Evolutionary conservation across 2,329 filamentous ascomycete species (phyloP), one percentile per base, ranked within the genome.

Genomic region (Alternaria solani): DNA sequence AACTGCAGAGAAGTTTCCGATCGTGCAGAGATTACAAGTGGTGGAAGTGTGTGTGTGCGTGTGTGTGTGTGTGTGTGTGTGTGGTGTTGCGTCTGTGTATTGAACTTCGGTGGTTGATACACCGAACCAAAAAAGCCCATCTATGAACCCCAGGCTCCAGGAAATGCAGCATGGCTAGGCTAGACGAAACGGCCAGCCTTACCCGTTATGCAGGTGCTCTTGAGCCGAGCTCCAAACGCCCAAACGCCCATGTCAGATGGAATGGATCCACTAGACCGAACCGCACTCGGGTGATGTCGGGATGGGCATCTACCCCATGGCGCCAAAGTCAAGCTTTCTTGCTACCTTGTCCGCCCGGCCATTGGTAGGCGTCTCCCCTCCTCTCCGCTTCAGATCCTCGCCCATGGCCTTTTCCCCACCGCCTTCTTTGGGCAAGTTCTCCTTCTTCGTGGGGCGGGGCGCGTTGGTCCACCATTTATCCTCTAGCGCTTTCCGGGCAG

Each of bases 401-500:
- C 87, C 93, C 81, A 95, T 87, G 78, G 91, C 91, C 70, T 91
- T 88, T 60, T 89, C 83, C 1, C 71, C 75, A 11, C 89, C 91
- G 0, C 88, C 90, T 5, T 86, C 85, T 76, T 94, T 95, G 65
- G 95, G 95, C 52, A 99, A 82, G 71, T 95, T 88, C 73, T 92
- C 87, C 71, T 93, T 93, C 62, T 86, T 86, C 2, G 93, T 96
- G 2, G 95, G 94, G 68, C 88, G 88, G 0, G 95, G 95, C 36
- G 95, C 90, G 25, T 86, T 87, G 41, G 87, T 87, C 93, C 94
- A 99, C 89, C 92, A 99, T 48, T 85, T 82, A 77, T 98, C 94
- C 75, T 89, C 84, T 56, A 99, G 84, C 76, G 95, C 90, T 64
- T 91, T 87, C 36, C 86, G 84, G 0, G 94, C 92, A 0, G 89